These are phyloP conservation scores for Begonia masoniana DNA, from an alignment of 306 rosid genomes.

Conservation along the genomic window DNA sequence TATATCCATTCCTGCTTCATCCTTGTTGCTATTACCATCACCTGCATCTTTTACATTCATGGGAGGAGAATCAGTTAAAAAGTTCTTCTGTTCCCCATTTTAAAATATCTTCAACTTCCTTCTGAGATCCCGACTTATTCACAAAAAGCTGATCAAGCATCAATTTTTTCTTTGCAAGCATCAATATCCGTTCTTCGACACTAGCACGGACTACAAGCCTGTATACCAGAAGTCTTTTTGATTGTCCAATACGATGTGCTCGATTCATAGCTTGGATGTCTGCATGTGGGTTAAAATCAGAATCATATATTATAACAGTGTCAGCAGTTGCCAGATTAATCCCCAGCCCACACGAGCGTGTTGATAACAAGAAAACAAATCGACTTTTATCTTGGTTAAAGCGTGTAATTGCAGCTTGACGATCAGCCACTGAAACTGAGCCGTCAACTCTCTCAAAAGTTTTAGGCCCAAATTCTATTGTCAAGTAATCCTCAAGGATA, in stretches of 20 bases:
- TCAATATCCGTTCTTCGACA: constrained; percentile 99
- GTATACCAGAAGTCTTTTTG: constrained; percentile 91
- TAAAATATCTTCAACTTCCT: constrained; percentile 93
- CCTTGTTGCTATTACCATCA: constrained; percentile 63
- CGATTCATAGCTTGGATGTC: constrained; percentile 99
- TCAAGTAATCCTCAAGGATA: constrained; percentile 90
- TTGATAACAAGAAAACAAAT: constrained; percentile 92
- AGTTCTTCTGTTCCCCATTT: constrained; percentile 99
- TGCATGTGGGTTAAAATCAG: constrained; percentile 99
- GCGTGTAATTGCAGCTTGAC: constrained; percentile 90
- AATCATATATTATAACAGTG: constrained; percentile 97
- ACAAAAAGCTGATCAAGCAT: constrained; percentile 99
- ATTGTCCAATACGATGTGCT: constrained; percentile 98
- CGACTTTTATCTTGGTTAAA: constrained; percentile 97
- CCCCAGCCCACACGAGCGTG: constrained; percentile 98
- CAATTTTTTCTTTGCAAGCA: constrained; percentile 97
- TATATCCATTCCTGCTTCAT: constrained; percentile 50
- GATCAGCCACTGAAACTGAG: constrained; percentile 87
- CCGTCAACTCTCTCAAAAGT: constrained; percentile 98
- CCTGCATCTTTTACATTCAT: constrained; percentile 41
- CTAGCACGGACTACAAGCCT: constrained; percentile 99
- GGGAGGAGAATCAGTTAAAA: constrained; percentile 55
- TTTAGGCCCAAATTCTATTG: constrained; percentile 89
- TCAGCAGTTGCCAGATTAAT: constrained; percentile 98
- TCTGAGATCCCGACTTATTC: constrained; percentile 92